Evolutionary conservation across 352 stramenopile species (phyloP).

Genomic region (Globisporangium cederbergense): DNA sequence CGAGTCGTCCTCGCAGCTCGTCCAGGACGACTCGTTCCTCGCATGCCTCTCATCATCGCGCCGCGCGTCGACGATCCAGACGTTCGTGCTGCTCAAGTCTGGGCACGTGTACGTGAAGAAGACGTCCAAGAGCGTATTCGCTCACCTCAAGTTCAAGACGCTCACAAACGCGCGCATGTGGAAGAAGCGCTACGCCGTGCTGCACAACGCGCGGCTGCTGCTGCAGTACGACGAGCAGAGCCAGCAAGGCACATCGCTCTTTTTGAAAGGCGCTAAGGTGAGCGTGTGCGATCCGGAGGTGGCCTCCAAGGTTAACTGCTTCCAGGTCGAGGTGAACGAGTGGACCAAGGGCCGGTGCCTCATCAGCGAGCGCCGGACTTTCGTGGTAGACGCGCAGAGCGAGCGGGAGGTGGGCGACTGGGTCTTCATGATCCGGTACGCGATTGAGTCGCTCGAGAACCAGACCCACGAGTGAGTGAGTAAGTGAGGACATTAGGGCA

Average conservation of each 20-base stretch:
- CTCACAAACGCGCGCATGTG: conserved; percentile 55
- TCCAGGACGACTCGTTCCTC: conserved; percentile 9
- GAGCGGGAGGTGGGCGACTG: conserved; percentile 78
- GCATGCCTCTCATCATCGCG: neutral
- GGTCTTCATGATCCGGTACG: conserved; percentile 85
- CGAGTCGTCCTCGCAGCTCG: conserved; percentile 24
- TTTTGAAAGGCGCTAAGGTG: conserved; percentile 72
- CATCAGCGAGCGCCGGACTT: conserved; percentile 57
- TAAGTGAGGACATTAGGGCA: neutral
- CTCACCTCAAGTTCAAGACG: conserved; percentile 67
- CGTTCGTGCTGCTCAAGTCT: conserved; percentile 63
- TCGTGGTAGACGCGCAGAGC: conserved; percentile 71
- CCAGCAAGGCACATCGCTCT: conserved; percentile 58
- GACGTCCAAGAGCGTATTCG: conserved; percentile 62
- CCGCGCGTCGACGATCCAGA: conserved; percentile 14
- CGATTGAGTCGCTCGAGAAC: conserved; percentile 82
- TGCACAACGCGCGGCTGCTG: conserved; percentile 62
- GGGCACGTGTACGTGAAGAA: conserved; percentile 79
- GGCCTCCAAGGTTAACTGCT: conserved; percentile 73
- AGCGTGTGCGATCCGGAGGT: conserved; percentile 67
- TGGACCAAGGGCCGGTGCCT: conserved; percentile 77
- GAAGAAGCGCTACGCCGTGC: conserved; percentile 81
- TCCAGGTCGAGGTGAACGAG: conserved; percentile 79
- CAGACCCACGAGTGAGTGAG: conserved; percentile 16
- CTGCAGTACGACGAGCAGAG: conserved; percentile 68